Evolutionary conservation across 306 rosid genomes (phyloP), one percentile per base, ranked within the genome.

Genomic region (Cicer bijugum): DNA sequence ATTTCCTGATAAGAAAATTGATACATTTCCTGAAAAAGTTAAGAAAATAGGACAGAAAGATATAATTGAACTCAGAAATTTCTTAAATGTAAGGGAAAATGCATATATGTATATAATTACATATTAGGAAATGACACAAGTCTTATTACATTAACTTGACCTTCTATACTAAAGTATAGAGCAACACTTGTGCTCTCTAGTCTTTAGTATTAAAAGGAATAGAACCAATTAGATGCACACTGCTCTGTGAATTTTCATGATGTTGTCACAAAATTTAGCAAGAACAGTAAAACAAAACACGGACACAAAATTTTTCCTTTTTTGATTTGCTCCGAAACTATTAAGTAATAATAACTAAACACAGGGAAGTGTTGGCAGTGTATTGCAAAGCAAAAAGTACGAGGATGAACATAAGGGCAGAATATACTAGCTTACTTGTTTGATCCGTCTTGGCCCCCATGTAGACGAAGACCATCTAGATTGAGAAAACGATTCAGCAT

Each of bases 381-480:
- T 51, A 38, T 61, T 61, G 55, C 45, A 43, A 60, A 74, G 48
- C 44, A 72, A 9, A 72, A 17, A 14, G 51, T 61, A 52, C 12
- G 11, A 52, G 55, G 56, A 37, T 43, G 72, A 67, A 40, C 7
- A 65, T 5, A 69, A 45, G 71, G 39, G 2, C 48, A 23, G 65
- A 63, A 51, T 43, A 20, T 16, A 63, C 53, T 19, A 35, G 79
- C 84, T 84, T 82, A 88, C 98, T 69, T 84, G 91, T 82, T 90
- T 90, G 82, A 90, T 87, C 61, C 92, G 79, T 84, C 85, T 84
- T 33, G 97, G 99, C 72, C 99, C 99, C 99, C 99, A 91, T 69
- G 85, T 90, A 69, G 86, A 95, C 12, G 88, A 87, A 84, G 96
- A 82, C 99, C 96, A 95, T 88, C 93, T 90, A 46, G 99, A 87